A percentile compares a stretch with the other conserved stretches of the same genome.
phyloP scores from a whole-genome alignment of 176 grass and related monocot genomes.

The Juncus inflexus region DNA sequence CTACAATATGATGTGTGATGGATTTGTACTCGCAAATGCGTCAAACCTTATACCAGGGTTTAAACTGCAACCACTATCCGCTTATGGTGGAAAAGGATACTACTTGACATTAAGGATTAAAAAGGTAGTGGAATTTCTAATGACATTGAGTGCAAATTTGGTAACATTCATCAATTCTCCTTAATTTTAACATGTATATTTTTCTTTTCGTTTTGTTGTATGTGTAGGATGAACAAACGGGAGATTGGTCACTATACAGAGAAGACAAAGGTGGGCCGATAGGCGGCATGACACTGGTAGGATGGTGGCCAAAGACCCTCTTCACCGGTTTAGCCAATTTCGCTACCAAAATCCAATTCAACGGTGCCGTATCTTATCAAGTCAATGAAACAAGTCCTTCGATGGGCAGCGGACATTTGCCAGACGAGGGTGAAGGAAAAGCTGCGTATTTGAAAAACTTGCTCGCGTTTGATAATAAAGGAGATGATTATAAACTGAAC shows the following conservation, averaged over 20 bases:
- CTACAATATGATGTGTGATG: slow-evolving; percentile 22
- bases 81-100: slow-evolving; percentile 13
- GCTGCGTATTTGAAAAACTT: neutral
- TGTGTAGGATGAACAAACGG: neutral
- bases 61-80: slow-evolving; percentile 14
- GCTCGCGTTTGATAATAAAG: neutral
- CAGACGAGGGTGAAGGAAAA: neutral
- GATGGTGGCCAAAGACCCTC: slow-evolving; percentile 4
- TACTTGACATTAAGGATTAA: slow-evolving; percentile 25
- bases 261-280: slow-evolving; percentile 11
- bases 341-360: neutral
- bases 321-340: neutral
- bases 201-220: neutral
- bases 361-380: neutral
- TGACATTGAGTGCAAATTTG: no score
- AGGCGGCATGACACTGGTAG: slow-evolving; percentile 4
- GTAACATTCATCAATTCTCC: no score
- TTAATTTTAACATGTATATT: no score
- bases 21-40: slow-evolving; percentile 34
- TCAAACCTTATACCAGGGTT: slow-evolving; percentile 24
- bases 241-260: slow-evolving; percentile 14
- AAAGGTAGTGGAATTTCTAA: slow-evolving; percentile 3
- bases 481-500: neutral
- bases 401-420: neutral
- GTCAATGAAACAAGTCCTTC: neutral